A percentile compares a stretch with the other conserved stretches of the same genome.
Conservation (phyloP, 129 eudicot genomes). For the Apium graveolens region DNA sequence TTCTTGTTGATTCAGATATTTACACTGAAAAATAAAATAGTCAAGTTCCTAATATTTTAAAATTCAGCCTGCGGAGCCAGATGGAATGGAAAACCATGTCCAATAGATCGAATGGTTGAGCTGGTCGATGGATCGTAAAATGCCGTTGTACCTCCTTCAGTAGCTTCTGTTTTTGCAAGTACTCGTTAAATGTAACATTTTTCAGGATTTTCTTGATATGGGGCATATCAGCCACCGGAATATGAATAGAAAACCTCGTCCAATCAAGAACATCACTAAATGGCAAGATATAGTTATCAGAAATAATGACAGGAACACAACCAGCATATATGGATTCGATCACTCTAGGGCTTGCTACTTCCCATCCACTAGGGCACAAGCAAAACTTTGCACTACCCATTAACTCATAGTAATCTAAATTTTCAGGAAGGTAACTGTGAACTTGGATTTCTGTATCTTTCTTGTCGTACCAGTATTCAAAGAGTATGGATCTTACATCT, state of each 20-base stretch:
- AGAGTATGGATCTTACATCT: conserved; percentile 26
- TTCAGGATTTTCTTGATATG: conserved; percentile 32
- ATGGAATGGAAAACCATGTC: conserved; percentile 50
- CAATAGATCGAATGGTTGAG: conserved; percentile 34
- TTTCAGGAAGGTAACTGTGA: conserved; percentile 32
- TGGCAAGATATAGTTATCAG: conserved; percentile 41
- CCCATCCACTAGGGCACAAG: conserved; percentile 65
- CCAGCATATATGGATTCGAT: conserved; percentile 49
- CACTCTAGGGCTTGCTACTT: conserved; percentile 64
- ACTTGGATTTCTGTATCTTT: conserved; percentile 36
- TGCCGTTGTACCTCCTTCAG: conserved; percentile 43
- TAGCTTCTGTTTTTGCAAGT: conserved; percentile 29
- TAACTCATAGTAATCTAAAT: conserved; percentile 24
- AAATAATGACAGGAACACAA: conserved; percentile 59
- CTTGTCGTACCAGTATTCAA: conserved; percentile 30
- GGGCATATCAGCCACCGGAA: conserved; percentile 40
- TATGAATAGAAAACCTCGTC: conserved; percentile 47
- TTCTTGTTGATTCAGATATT: neutral
- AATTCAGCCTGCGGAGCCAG: conserved; percentile 49
- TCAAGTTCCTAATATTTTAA: conserved; percentile 18
- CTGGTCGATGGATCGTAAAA: conserved; percentile 41
- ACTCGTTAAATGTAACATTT: conserved; percentile 24
- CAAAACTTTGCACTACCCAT: conserved; percentile 43
- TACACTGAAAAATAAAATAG: neutral
- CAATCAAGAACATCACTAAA: conserved; percentile 67